These are phyloP conservation scores for Furcasterigmium furcatum DNA, from an alignment of 2,329 filamentous ascomycete genomes.

Conservation along the genomic window DNA sequence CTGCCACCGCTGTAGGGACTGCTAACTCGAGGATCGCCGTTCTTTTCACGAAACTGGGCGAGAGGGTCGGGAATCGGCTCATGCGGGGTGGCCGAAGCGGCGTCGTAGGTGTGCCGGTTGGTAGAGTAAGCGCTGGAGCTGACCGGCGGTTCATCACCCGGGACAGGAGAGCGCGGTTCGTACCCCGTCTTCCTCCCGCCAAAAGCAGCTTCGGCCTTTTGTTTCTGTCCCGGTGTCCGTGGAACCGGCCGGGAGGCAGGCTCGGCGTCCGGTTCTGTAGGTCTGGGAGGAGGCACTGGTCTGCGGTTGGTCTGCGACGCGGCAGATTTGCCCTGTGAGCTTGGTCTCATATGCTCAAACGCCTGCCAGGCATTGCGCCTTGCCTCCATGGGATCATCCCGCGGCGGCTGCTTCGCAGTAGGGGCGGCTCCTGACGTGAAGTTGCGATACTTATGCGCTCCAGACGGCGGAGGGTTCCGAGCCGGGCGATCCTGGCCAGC, in stretches of 20 bases:
- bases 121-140: constrained; percentile 48
- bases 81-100: constrained; percentile 16
- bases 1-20: constrained; percentile 54
- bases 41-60: constrained; percentile 41
- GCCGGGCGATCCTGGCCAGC: neutral
- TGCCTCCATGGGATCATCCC: constrained; percentile 24
- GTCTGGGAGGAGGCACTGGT: constrained; percentile 18
- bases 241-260: constrained; percentile 35
- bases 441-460: constrained; percentile 42
- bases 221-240: constrained; percentile 48
- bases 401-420: constrained; percentile 34
- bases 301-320: constrained; percentile 20
- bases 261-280: constrained; percentile 23
- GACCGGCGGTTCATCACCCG: constrained; percentile 51
- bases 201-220: constrained; percentile 53
- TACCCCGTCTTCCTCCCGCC: constrained; percentile 47
- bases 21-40: constrained; percentile 48
- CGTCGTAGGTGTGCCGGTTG: constrained; percentile 9
- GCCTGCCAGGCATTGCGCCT: constrained; percentile 38
- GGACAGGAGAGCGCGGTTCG: constrained; percentile 42
- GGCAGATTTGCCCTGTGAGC: constrained; percentile 22
- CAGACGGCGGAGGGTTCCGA: constrained; percentile 25
- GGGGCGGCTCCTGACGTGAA: constrained; percentile 38
- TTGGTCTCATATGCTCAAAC: constrained; percentile 35
- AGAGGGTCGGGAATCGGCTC: constrained; percentile 41